Base-by-base conservation (phyloP, 345 rosid species). In the Gossypium australe region DNA sequence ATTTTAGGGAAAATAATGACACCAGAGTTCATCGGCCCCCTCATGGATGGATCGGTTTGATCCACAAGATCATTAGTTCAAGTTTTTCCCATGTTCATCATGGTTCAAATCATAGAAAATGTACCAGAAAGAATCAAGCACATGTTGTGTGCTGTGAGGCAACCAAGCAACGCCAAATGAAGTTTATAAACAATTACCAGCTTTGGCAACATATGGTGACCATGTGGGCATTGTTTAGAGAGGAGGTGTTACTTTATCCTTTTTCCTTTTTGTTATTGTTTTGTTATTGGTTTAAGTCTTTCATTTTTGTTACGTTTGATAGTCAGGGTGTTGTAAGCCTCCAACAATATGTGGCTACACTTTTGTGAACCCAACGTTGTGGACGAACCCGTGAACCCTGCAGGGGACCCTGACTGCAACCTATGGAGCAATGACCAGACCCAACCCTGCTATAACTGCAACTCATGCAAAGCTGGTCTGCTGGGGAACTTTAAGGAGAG, bases 271-370 rank as follows among this genome's bases (percentile, higher is more conserved):
- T 1, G 1, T 14, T 12, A 10, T 12, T 43, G 53, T 44, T 66
- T 67, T 13, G 55, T 9, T 9, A 9, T 65, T 48, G 6, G 9
- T 48, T 29, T 12, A 16, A 49, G 3, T 53, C 75, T 11, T 47
- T 49, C 20, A 4, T 47, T 11, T 47, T 11, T 59, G 7, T 25
- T 29, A 29, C 41, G 41, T 13, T 56, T 29, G 38, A 48, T 88
- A 94, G 97, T 88, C 97, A 22, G 98, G 98, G 5, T 94, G 98
- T 49, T 94, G 97, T 67, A 92, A 94, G 83, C 98, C 98, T 7
- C 98, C 98, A 20, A 83, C 91, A 12, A 81, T 67, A 1, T 94
- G 98, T 75, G 98, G 98, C n/a, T 94, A 88, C 88, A 86, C 52
- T 49, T 94, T 82, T 17, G 93, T 85, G 86, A 90, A 81, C 83